phyloP scores from a whole-genome alignment of 768 basidiomycete genomes.

The Floccularia luteovirens region DNA sequence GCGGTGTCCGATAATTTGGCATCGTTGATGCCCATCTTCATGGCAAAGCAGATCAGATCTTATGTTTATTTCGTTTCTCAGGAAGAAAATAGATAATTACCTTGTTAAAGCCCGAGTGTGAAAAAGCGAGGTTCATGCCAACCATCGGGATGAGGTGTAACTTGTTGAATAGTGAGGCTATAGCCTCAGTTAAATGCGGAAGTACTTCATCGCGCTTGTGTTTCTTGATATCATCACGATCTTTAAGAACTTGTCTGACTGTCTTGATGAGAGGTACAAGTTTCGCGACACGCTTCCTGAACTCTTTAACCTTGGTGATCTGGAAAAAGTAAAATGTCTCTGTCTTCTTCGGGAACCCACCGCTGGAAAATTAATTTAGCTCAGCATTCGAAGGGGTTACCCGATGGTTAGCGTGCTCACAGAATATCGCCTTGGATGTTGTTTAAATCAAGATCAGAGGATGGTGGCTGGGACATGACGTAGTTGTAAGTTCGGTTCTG shows the following conservation, averaged over 20 bases:
- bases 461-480: slow-evolving; percentile 5
- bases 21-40: slow-evolving; percentile 33
- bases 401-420: slow-evolving; percentile 15
- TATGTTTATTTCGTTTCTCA: not conserved
- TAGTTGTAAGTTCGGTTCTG: no score
- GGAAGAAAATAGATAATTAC: slow-evolving; percentile 11
- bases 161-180: no score
- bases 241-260: slow-evolving; percentile 30
- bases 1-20: slow-evolving; percentile 24
- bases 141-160: slow-evolving; percentile 24
- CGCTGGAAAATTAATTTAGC: slow-evolving; percentile 19
- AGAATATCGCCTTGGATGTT: slow-evolving; percentile 44
- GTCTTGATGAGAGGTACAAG: slow-evolving; percentile 40
- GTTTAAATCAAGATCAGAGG: slow-evolving; percentile 25
- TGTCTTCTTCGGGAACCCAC: slow-evolving; percentile 48
- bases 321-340: slow-evolving; percentile 46
- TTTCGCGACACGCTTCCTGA: slow-evolving; percentile 31
- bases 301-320: slow-evolving; percentile 32
- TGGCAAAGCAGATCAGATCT: not conserved
- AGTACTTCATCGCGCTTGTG: slow-evolving; percentile 24
- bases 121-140: slow-evolving; percentile 48
- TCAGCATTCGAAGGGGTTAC: not conserved
- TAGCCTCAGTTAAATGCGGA: no score
- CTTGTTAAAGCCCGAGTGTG: slow-evolving; percentile 36
- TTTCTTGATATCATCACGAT: slow-evolving; percentile 28